Base-by-base conservation (phyloP, 2,329 filamentous ascomycete species). In the Rachicladosporium sp. region DNA sequence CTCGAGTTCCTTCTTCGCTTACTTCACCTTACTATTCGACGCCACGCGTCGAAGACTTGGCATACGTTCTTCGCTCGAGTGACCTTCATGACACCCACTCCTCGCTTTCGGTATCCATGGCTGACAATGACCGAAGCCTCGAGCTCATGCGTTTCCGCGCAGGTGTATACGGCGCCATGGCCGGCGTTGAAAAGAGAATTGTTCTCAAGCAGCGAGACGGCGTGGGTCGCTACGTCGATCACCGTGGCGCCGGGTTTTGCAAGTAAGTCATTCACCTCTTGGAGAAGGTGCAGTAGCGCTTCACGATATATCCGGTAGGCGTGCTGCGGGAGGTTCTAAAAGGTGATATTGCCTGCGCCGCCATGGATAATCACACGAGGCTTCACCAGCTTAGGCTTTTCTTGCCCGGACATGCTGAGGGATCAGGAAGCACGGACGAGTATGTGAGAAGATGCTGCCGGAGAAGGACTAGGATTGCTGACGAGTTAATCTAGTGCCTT, bases 101-200 rank as follows among this genome's bases (percentile, higher is more conserved):
- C 85, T 29, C 84, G 74, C 66, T 93, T 94, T 31, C 76, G 71
- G 41, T 69, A 67, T 0, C 80, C 81, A 21, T 70, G 70, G 2
- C 80, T 82, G 0, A 93, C 82, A 85, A 93, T 93, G 37, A 93
- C 74, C 6, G 78, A 83, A 1, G 84, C 83, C 62, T 94, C 87
- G 45, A 93, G 77, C 64, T 94, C 83, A 57, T 88, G 87, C 46
- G 78, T 73, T 11, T 87, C 88, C 48, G 81, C 78, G 37, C 79
- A 76, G 1, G 85, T 93, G 60, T 93, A 94, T 12, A 93, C 86
- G 37, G 86, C 83, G 38, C 88, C 88, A 51, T 78, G 79, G 6
- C 78, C 86, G 42, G 78, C 78, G 64, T 94, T 94, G 71, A 91
- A 93, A 4, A 93, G 72, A 2, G 80, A 71, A 53, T 87, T 76